Base-by-base conservation (phyloP, 2,329 filamentous ascomycete genomes). In the Polytolypa hystricis region DNA sequence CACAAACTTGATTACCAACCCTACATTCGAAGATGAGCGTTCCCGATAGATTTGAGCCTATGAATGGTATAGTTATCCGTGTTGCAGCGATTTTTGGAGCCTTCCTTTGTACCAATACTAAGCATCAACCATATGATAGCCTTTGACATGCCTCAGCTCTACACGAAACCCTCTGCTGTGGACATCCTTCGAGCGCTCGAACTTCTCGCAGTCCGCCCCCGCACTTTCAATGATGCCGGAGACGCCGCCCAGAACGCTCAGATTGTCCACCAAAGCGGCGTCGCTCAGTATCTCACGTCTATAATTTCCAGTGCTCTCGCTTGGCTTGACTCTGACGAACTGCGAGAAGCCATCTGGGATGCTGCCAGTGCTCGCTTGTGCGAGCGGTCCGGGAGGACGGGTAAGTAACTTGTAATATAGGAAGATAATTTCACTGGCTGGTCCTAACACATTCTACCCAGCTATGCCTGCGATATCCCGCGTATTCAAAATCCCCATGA, bases 361-460 rank as follows among this genome's bases (percentile, higher is more conserved):
- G 67, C 79, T 46, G 86, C 89, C 2, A 86, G 85, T 47, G 72
- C 73, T 41, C 72, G 89, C 32, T 71, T 96, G 42, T 80, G 84
- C 29, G 87, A 95, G 58, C 73, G 89, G 11, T 93, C 86, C 43
- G 91, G 91, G 1, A 73, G 91, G 36, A 73, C 71, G 39, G 75
- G 73, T 75, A 64, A 40, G 60, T 51, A n/a, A n/a, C n/a, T n/a
- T n/a, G n/a, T n/a, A n/a, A n/a, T 21, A 18, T 8, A 11, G 2
- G 10, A 26, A 12, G 9, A n/a, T 14, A 16, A 23, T 15, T 7
- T 5, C 32, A 14, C 11, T 28, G 40, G 25, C n/a, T n/a, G 4
- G 26, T 15, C 26, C n/a, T 18, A 9, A 35, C 20, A 20, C 28
- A 17, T 39, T 7, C n/a, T 32, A n/a, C 16, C 17, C 56, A 61